Evolutionary conservation across 2,329 filamentous ascomycete genomes (phyloP), one percentile per base, ranked within the genome.

Genomic region (Emergomyces orientalis): DNA sequence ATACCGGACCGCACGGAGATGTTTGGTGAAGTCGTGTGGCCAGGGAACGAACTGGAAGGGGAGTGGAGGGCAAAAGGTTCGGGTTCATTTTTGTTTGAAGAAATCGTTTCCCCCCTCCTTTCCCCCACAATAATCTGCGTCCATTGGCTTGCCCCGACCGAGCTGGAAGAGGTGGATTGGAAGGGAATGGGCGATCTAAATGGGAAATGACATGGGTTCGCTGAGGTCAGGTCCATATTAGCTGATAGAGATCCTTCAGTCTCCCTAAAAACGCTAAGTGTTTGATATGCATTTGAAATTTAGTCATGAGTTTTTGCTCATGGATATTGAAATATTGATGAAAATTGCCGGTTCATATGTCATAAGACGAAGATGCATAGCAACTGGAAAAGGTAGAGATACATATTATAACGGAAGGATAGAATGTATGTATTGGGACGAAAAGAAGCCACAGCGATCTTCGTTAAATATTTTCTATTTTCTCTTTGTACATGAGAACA

Each of bases 401-500:
- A n/a, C n/a, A 45, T 27, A 25, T 58, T 58, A 58, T 14, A 27
- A 43, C 47, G 47, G 22, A 27, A 51, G 22, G 11, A 58, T 27
- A 17, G n/a, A 54, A 34, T 30, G 19, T 54, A 11, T 5, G 51
- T n/a, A 54, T 11, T 1, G 51, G 47, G 41, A 9, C n/a, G 41
- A 45, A 45, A 45, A n/a, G 9, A n/a, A 39, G 27, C 0, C 14
- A 37, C 19, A 19, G 9, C 32, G 41, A 9, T 17, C 34, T 39
- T 37, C 34, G 34, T 25, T 37, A 56, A 3, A 6, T 49, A 27
- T 25, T 51, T 51, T 51, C 47, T 74, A 73, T 71, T 69, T 67
- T 70, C 66, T 69, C 70, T 71, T 75, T 73, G 70, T 75, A 71
- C 73, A 69, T 75, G 72, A 45, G 41, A 34, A 47, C 19, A 32